Base-by-base conservation (phyloP, 2,329 filamentous ascomycete genomes). In the Biscogniauxia sp. region DNA sequence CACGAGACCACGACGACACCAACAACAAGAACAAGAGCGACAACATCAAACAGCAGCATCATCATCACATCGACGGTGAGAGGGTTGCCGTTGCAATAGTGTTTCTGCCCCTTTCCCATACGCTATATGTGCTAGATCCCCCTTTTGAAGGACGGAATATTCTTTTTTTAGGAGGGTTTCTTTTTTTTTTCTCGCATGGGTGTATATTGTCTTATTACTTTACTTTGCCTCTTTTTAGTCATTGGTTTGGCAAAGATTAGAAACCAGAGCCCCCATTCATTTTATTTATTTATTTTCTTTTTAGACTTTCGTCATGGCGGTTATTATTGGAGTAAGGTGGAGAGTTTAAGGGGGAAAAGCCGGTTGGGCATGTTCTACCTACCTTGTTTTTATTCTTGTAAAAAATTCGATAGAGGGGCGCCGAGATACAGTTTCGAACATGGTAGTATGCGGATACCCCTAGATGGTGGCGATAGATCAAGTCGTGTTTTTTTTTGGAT, bases 1-100 rank as follows among this genome's bases (percentile, higher is more conserved):
- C 55, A 77, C 78, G 73, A 75, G 68, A 61, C 64, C 64, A 62
- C 68, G 68, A 63, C 54, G 52, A 28, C 55, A 61, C 3, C 28
- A 32, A 61, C 23, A 23, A 23, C 23, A 23, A 23, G 23, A 23
- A 23, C 23, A 23, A 23, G 23, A 23, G 5, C 23, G 5, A 23
- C 23, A 23, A 23, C 23, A 23, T 5, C 23, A 23, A 23, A 5
- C 5, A 23, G 23, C 23, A n/a, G n/a, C n/a, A 60, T 59, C 41
- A 62, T 56, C 41, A 56, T 64, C 51, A 19, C 45, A 25, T 23
- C 41, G 13, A 41, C 56, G 15, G n/a, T 45, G 37, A 45, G 37
- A 2, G 5, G n/a, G 37, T n/a, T 13, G 11, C 5, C n/a, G 17
- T 45, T 45, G 17, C 37, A 17, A 17, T 45, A n/a, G 2, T 45